Base-by-base conservation (phyloP, 768 basidiomycete species). In the Grammothele lineata region DNA sequence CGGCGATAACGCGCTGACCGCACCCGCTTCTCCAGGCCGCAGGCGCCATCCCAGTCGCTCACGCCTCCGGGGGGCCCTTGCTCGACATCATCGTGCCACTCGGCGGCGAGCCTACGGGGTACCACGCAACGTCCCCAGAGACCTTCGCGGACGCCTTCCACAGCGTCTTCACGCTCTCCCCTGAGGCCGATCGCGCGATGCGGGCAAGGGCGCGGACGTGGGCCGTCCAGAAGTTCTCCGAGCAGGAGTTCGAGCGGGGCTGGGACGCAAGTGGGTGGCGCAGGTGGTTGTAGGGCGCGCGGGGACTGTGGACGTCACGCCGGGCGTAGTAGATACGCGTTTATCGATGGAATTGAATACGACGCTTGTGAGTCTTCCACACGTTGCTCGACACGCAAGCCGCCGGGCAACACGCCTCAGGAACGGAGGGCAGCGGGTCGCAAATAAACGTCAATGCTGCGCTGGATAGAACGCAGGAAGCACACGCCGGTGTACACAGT, bases 51-150 rank as follows among this genome's bases (percentile, higher is more conserved):
- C 91, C 93, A 0, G 81, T 98, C 3, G 82, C 86, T 0, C 93
- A 99, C 61, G 89, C 89, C 1, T 96, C 93, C 0, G 96, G 90
- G 2, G 95, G 95, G 0, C 95, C 95, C 0, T 63, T 93, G 19
- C 76, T 82, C 46, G 96, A 98, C 62, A 97, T 99, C 47, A 82
- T 97, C 37, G 82, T 92, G 2, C 91, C 92, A 0, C 80, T 77
- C 61, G 65, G 84, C 5, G 82, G 82, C 27, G 66, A 83, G 59
- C 75, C 70, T 7, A 93, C 92, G 77, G 94, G 94, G 19, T 94
- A 80, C 64, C 92, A 95, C 61, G 93, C 91, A 1, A 77, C 67
- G 3, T 74, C 79, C 2, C 64, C 81, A 0, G 71, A 75, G 35
- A 73, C 74, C 24, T 94, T 90, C 55, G 85, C 89, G 1, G 71